Base-by-base conservation (phyloP, 176 grass and related monocot species). In the Areca catechu region DNA sequence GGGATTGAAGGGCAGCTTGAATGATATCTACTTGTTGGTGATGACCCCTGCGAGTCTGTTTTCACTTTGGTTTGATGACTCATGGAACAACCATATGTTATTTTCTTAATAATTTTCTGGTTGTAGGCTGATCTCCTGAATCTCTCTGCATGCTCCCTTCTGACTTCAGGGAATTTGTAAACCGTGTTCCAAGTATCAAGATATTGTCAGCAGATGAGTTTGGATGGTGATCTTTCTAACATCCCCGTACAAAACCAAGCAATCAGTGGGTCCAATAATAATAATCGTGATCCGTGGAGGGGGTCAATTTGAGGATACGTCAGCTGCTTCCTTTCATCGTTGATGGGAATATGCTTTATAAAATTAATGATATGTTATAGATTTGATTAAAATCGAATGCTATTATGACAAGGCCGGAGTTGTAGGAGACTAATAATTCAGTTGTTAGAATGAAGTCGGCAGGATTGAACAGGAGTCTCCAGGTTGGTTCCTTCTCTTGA, bases 41-140 rank as follows among this genome's bases (percentile, higher is more conserved):
- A 98, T 24, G 93, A 98, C 70, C 93, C 93, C 19, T 98, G 93
- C 88, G 93, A 98, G 93, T 92, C 92, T 62, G 93, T 68, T 64
- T 5, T 79, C 61, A 22, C 21, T 19, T 80, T 71, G 21, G 4
- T 19, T 80, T 71, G 21, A 4, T 20, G 57, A 22, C 55, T 48
- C 37, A 24, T 17, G 28, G 5, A 29, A 29, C 28, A 29, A 29
- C 28, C 3, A 29, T 29, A 29, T 5, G 0, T 29, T 4, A 5
- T 28, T 28, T 29, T 6, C 5, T 29, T 29, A 29, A 29, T 5
- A 29, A 5, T 5, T 29, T 29, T 29, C 28, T 5, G 28, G 28
- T 5, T 29, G 28, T 29, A 29, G 1, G 28, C 28, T 6, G 28
- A 29, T 29, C 28, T 5, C 28, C 28, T 29, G 28, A 29, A 29